A percentile compares a stretch with the other conserved stretches of the same genome.
Conservation (phyloP, 208 protist species). For the Wallacemonas collosoma region DNA sequence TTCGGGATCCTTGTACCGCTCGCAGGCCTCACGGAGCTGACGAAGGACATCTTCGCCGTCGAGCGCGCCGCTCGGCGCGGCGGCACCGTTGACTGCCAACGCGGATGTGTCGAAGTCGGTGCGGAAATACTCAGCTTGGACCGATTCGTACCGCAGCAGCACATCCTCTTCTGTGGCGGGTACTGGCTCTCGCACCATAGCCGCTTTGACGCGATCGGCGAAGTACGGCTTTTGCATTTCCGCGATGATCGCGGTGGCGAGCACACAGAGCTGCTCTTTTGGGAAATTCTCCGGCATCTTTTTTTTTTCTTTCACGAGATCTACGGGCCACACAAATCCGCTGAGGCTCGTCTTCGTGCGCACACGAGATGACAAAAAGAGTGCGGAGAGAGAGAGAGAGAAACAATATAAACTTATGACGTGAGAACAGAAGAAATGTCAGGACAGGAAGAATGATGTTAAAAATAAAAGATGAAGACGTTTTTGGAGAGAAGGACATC, state of each 20-base stretch:
- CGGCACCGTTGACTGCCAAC: neutral
- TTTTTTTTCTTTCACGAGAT: neutral
- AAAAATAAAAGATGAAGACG: too few relatives aligned
- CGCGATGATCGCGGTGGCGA: slow-evolving; percentile 41
- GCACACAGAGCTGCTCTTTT: slow-evolving; percentile 47
- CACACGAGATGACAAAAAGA: too few relatives aligned
- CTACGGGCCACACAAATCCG: too few relatives aligned
- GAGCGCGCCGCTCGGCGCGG: neutral
- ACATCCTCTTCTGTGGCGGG: slow-evolving; percentile 47
- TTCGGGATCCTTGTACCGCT: slow-evolving; percentile 55
- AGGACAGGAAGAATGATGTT: too few relatives aligned
- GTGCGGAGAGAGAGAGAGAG: too few relatives aligned
- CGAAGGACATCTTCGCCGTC: slow-evolving; percentile 43
- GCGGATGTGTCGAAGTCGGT: neutral
- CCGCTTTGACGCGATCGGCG: slow-evolving; percentile 32
- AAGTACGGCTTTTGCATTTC: slow-evolving; percentile 55
- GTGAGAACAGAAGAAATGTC: neutral
- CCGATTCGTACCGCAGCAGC: slow-evolving; percentile 59
- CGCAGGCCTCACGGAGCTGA: slow-evolving; percentile 53
- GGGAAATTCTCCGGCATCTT: slow-evolving; percentile 11
- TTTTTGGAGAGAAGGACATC: too few relatives aligned
- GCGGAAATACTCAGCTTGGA: slow-evolving; percentile 61
- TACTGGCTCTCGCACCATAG: slow-evolving; percentile 28
- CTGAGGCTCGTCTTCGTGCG: too few relatives aligned
- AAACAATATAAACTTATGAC: too few relatives aligned